Conservation (phyloP, 208 protist species). For the Leptomonas seymouri region DNA sequence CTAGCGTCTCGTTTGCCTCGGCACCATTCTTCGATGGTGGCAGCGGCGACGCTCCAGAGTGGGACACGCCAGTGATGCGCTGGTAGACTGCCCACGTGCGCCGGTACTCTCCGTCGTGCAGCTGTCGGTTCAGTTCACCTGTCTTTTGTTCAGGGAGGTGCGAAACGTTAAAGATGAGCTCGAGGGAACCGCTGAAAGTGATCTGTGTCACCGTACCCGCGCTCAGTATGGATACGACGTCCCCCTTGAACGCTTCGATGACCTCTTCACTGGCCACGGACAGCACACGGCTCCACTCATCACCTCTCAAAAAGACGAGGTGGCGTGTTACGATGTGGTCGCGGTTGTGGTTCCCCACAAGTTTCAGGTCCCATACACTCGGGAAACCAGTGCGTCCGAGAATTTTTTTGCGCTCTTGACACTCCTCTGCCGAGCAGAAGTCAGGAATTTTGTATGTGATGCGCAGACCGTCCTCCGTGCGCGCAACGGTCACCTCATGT, state of each 20-base stretch:
- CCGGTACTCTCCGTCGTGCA: constrained; percentile 13
- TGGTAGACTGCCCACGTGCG: constrained; percentile 20
- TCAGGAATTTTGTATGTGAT: constrained; percentile 20
- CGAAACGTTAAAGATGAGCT: constrained; percentile 31
- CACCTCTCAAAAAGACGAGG: constrained; percentile 36
- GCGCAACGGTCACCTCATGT: neutral
- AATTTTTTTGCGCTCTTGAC: constrained; percentile 15
- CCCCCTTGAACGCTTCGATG: constrained; percentile 35
- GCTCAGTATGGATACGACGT: constrained; percentile 19
- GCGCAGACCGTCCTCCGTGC: constrained; percentile 20
- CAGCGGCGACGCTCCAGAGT: neutral
- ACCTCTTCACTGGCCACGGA: constrained; percentile 22
- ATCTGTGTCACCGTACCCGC: constrained; percentile 13
- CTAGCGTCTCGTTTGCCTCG: neutral
- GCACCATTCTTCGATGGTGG: neutral
- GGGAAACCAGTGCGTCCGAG: constrained; percentile 28
- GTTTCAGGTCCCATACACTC: constrained; percentile 35
- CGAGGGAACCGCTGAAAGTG: constrained; percentile 26
- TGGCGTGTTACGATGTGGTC: constrained; percentile 35
- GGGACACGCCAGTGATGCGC: constrained; percentile 3
- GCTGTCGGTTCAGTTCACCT: neutral
- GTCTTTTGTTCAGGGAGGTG: constrained; percentile 8
- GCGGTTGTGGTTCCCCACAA: neutral
- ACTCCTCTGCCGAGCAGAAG: neutral
- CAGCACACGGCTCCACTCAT: constrained; percentile 39